Conservation (phyloP, 2,329 filamentous ascomycete species). For the Colletotrichum tofieldiae region DNA sequence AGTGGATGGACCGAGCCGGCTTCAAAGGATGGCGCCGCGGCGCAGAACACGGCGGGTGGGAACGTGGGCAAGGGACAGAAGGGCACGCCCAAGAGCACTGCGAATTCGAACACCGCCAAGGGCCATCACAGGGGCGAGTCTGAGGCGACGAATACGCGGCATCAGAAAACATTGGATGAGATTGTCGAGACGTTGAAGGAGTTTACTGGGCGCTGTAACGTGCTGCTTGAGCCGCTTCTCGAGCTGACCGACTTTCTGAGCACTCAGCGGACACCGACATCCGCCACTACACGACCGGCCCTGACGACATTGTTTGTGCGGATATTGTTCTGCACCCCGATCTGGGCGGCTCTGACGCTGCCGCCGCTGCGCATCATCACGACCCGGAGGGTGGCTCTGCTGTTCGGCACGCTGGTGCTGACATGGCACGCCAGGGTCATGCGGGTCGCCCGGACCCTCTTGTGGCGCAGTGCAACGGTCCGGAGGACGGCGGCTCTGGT, state of each 20-base stretch:
- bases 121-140: slow-evolving; percentile 64
- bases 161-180: slow-evolving; percentile 96
- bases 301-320: slow-evolving; percentile 91
- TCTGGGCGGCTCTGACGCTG: slow-evolving; percentile 88
- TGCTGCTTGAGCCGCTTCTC: slow-evolving; percentile 89
- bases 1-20: slow-evolving; percentile 77
- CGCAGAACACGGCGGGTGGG: slow-evolving; percentile 33
- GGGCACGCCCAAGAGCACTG: slow-evolving; percentile 41
- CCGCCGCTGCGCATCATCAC: slow-evolving; percentile 90
- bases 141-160: slow-evolving; percentile 77
- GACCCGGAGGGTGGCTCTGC: slow-evolving; percentile 85
- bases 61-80: slow-evolving; percentile 32
- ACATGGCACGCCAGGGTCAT: slow-evolving; percentile 95
- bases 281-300: slow-evolving; percentile 90
- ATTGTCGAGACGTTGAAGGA: slow-evolving; percentile 95
- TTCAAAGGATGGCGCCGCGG: slow-evolving; percentile 46
- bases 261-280: slow-evolving; percentile 90
- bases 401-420: slow-evolving; percentile 86
- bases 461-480: slow-evolving; percentile 89
- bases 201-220: slow-evolving; percentile 92
- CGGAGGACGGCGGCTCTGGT: slow-evolving; percentile 79
- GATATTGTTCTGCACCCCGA: slow-evolving; percentile 87
- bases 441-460: slow-evolving; percentile 85
- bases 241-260: slow-evolving; percentile 94
- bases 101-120: slow-evolving; percentile 46